Evolutionary conservation across 192 early-diverging fungal species (phyloP), one percentile per base, ranked within the genome.

Genomic region (Linnemannia schmuckeri): DNA sequence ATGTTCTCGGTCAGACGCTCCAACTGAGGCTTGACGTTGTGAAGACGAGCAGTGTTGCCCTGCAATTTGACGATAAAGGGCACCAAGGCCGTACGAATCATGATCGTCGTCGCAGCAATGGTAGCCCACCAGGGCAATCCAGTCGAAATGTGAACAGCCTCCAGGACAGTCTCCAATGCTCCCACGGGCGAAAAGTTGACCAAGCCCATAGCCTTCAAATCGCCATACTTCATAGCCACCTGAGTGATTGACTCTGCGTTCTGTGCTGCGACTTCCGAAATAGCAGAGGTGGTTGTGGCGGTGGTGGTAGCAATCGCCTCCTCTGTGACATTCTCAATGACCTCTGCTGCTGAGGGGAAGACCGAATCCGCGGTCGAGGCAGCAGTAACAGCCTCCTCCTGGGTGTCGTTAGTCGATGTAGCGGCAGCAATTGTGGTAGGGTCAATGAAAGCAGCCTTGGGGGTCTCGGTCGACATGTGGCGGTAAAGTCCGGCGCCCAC

Each of bases 71-170:
- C 84, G 30, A 93, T 91, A 30, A 97, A 72, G 1, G 97, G 97
- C 46, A 97, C 86, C 37, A 97, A 70, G 6, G 91, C 88, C 0
- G 92, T 79, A 73, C 97, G 96, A 30, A 97, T 89, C 12, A 90
- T 71, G 40, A 98, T 46, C 0, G 96, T 97, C 2, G 93, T 84
- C 15, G 81, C 86, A 8, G 91, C 92, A 75, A 99, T 98, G n/a
- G 97, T 94, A 12, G 89, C 95, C 96, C 96, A 98, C 98, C 98
- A 99, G 7, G 97, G 97, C 75, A 98, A 85, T 8, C 97, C 97
- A 22, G 94, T 94, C 37, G 89, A 88, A 22, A 98, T 95, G 82
- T 97, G 94, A 52, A 96, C 80, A 30, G 90, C 92, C 88, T 99
- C 98, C 40, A 98, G 79, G 9, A 93, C 73, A 9, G 89, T 90